Base-by-base conservation (phyloP, 352 stramenopile genomes). In the Phytopythium mirpurense region DNA sequence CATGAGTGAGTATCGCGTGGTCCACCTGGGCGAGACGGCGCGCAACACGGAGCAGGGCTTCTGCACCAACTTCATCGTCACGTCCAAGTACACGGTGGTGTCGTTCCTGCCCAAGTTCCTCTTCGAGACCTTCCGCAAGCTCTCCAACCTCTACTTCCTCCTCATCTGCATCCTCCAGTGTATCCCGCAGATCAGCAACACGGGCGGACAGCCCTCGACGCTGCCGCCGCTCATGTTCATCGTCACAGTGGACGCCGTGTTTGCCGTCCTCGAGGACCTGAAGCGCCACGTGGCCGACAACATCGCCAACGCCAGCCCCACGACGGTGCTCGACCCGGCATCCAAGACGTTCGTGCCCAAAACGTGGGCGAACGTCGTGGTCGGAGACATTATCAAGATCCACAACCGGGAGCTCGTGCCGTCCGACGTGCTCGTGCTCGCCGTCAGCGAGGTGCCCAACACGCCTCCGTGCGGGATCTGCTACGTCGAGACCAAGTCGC, bases 141-240 rank as follows among this genome's bases (percentile, higher is more conserved):
- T 97, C 36, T 91, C 90, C 29, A 98, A 98, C 37, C 62, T 96
- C 41, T 98, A 98, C 70, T 98, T 98, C 61, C 71, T 98, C 19
- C 38, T 93, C 48, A 90, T 98, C 57, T 93, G 83, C 27, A 88
- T 86, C 27, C 64, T 93, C 48, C 85, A 96, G 46, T 88, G 75
- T 37, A 91, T 97, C 58, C 84, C 84, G 23, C 54, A 77, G 31
- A 96, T 98, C 69, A 96, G 83, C 53, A 97, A 97, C 68, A 97
- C 91, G 10, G 74, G 74, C 34, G 81, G 83, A 12, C 75, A 90
- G 32, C 88, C 90, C 9, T 90, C 90, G 3, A 96, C 89, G 24
- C 61, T 96, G n/a, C 74, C 83, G 1, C 86, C 92, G 21, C 72
- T 98, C 21, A 54, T 88, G 23, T 96, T 97, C 38, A 96, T 98